Percentiles rank a stretch among this genome's conserved stretches.
Evolutionary conservation across 2,329 filamentous ascomycete species (phyloP).

Genomic region (Pseudogymnoascus sp.): DNA sequence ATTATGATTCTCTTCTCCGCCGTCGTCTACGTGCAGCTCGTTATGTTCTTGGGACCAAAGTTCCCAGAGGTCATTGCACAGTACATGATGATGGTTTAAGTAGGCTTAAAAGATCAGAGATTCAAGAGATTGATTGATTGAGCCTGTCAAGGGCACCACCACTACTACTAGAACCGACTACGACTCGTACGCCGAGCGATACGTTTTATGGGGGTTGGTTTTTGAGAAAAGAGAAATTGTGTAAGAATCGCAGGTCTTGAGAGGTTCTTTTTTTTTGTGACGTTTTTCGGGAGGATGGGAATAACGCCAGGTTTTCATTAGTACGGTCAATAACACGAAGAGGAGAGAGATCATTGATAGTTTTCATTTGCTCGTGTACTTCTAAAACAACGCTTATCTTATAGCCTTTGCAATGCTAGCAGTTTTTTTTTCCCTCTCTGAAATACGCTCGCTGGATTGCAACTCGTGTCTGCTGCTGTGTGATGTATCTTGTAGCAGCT

Average conservation of each 20-base stretch:
- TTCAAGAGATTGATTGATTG: neutral
- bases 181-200: neutral
- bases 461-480: neutral
- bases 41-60: slow-evolving; percentile 36
- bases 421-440: neutral
- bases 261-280: neutral
- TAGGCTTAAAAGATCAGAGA: neutral
- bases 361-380: slow-evolving; percentile 3
- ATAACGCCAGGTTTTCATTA: neutral
- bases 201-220: neutral
- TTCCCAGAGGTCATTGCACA: slow-evolving; percentile 1
- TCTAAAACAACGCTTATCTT: neutral
- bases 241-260: neutral
- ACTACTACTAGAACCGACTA: neutral
- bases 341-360: neutral
- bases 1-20: slow-evolving; percentile 39
- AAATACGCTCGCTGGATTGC: neutral
- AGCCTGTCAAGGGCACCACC: neutral
- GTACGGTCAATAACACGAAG: neutral
- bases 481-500: neutral
- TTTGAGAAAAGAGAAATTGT: neutral
- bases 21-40: slow-evolving; percentile 43
- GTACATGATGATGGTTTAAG: slow-evolving; percentile 5
- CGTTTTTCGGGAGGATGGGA: neutral
- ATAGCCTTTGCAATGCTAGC: slow-evolving; percentile 3